Percentiles rank a stretch among this genome's conserved stretches.
Evolutionary conservation across 192 early-diverging fungal species (phyloP).

Genomic region (Podila epicladia): DNA sequence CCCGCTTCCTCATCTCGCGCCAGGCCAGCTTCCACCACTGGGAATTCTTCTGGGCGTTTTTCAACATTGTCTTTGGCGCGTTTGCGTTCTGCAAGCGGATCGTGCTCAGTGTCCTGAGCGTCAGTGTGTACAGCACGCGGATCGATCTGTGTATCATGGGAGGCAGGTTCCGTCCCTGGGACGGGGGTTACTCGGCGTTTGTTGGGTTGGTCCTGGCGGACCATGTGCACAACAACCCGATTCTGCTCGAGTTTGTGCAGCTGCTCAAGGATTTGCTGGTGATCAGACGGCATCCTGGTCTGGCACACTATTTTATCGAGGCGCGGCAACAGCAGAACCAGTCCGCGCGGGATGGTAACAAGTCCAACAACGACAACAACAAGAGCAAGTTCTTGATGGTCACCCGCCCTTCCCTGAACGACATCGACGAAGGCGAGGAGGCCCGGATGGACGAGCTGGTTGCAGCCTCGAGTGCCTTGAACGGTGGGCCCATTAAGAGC

Average conservation of each 20-base stretch:
- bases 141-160: constrained; percentile 49
- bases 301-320: constrained; percentile 27
- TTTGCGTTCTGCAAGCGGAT: constrained; percentile 46
- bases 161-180: constrained; percentile 45
- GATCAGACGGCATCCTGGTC: constrained; percentile 9
- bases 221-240: constrained; percentile 43
- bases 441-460: constrained; percentile 43
- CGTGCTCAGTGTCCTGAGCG: constrained; percentile 18
- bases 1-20: constrained; percentile 30
- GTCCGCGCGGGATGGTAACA: not conserved
- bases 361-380: not conserved
- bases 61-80: constrained; percentile 51
- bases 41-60: constrained; percentile 52
- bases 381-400: not conserved
- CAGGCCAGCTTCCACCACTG: constrained; percentile 44
- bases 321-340: not conserved
- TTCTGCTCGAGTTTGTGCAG: constrained; percentile 47
- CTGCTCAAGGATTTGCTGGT: constrained; percentile 35
- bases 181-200: constrained; percentile 48
- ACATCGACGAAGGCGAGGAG: constrained; percentile 42
- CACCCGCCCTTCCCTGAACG: not conserved
- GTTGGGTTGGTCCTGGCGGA: constrained; percentile 45
- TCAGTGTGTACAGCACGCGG: constrained; percentile 33
- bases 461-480: not conserved
- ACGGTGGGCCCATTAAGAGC: constrained; percentile 6